A percentile compares a stretch with the other conserved stretches of the same genome.
Evolutionary conservation across 2,329 filamentous ascomycete genomes (phyloP).

Genomic region (Ilyonectria destructans): DNA sequence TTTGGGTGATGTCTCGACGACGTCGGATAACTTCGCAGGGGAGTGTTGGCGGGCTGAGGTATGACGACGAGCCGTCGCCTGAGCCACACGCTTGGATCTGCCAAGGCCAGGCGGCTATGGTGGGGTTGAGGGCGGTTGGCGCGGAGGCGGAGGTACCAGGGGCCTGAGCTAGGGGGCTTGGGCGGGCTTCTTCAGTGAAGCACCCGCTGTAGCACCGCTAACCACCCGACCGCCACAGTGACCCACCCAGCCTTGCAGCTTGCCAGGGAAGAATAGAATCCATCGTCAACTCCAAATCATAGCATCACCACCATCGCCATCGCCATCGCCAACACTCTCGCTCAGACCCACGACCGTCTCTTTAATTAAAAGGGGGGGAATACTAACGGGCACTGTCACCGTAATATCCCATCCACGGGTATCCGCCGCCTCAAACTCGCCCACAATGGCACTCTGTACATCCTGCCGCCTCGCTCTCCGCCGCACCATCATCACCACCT

Average conservation of each 20-base stretch:
- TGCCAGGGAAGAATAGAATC: not conserved
- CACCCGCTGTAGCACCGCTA: slow-evolving; percentile 7
- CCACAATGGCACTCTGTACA: slow-evolving; percentile 52
- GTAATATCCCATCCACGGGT: not conserved
- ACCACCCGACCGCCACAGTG: not conserved
- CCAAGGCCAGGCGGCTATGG: not conserved
- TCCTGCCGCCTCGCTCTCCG: slow-evolving; percentile 51
- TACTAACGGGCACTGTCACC: not conserved
- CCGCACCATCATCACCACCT: slow-evolving; percentile 37
- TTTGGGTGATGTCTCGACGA: slow-evolving; percentile 27
- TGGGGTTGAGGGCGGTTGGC: slow-evolving; percentile 11
- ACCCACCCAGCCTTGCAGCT: not conserved
- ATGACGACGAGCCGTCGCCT: slow-evolving; percentile 48
- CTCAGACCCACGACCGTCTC: not conserved
- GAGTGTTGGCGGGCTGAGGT: slow-evolving; percentile 39
- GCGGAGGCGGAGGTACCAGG: not conserved
- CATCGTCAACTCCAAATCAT: not conserved
- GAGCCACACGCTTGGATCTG: slow-evolving; percentile 40
- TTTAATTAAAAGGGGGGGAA: not conserved
- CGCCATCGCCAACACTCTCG: not conserved
- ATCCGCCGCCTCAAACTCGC: not conserved
- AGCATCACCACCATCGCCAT: not conserved
- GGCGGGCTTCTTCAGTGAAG: slow-evolving; percentile 1
- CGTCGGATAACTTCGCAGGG: not conserved
- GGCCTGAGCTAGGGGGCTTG: not conserved